Conservation (phyloP, 2,329 filamentous ascomycete species). For the Colletotrichum limetticola region DNA sequence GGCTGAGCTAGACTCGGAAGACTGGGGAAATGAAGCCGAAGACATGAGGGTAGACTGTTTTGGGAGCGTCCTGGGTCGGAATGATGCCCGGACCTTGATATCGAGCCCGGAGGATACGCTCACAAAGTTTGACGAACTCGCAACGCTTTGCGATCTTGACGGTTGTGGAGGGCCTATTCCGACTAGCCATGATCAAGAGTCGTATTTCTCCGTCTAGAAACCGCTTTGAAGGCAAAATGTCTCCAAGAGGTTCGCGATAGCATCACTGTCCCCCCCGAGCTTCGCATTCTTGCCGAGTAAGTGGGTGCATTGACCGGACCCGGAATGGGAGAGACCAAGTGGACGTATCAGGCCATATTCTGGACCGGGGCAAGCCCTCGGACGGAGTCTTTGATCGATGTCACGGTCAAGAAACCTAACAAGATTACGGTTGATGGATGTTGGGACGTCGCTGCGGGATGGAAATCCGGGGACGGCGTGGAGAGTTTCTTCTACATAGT, state of each 20-base stretch:
- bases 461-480: background rate
- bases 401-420: background rate
- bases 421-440: too few relatives aligned
- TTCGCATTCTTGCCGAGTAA: background rate
- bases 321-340: background rate
- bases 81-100: background rate
- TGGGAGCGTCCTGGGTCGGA: background rate
- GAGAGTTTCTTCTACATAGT: constrained; percentile 2
- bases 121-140: background rate
- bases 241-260: background rate
- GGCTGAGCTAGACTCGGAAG: background rate
- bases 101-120: background rate
- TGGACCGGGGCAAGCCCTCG: background rate
- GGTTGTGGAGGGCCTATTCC: background rate
- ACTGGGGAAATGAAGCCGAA: background rate
- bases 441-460: background rate
- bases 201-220: background rate
- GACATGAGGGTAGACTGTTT: background rate
- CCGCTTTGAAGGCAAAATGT: background rate
- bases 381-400: background rate
- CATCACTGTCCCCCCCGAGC: background rate
- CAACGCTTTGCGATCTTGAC: background rate
- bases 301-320: background rate
- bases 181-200: background rate
- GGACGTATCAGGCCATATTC: background rate